Conservation (phyloP, 257 asterid species). For the Solanum chmielewskii region DNA sequence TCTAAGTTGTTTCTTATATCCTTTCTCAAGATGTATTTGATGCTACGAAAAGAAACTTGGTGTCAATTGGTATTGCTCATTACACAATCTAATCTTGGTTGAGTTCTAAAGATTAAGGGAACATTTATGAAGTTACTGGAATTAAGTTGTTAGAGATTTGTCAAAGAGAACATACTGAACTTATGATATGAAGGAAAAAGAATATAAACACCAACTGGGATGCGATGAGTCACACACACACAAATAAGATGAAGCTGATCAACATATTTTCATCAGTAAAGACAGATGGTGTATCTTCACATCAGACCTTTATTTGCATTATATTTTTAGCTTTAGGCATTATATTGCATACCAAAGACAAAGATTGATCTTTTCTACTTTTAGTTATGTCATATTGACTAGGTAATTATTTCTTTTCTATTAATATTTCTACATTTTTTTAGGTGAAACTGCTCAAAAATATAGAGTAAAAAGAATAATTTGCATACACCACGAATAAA, state of each 20-base stretch:
- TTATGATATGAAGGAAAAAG: background rate
- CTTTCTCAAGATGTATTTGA: background rate
- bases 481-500: background rate
- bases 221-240: background rate
- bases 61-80: background rate
- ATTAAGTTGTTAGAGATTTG: background rate
- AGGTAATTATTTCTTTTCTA: background rate
- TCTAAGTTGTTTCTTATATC: background rate
- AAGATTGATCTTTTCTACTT: background rate
- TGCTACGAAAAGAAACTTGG: background rate
- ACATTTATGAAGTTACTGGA: background rate
- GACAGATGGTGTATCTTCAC: background rate
- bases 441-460: background rate
- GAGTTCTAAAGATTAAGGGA: background rate
- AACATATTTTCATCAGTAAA: background rate
- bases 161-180: background rate
- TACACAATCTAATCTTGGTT: background rate
- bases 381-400: background rate
- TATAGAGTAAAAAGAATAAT: background rate
- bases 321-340: background rate
- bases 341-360: background rate
- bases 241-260: background rate
- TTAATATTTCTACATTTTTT: background rate
- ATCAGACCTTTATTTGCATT: background rate
- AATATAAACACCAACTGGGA: background rate